Base-by-base conservation (phyloP, 257 asterid species). In the Salvia hispanica region DNA sequence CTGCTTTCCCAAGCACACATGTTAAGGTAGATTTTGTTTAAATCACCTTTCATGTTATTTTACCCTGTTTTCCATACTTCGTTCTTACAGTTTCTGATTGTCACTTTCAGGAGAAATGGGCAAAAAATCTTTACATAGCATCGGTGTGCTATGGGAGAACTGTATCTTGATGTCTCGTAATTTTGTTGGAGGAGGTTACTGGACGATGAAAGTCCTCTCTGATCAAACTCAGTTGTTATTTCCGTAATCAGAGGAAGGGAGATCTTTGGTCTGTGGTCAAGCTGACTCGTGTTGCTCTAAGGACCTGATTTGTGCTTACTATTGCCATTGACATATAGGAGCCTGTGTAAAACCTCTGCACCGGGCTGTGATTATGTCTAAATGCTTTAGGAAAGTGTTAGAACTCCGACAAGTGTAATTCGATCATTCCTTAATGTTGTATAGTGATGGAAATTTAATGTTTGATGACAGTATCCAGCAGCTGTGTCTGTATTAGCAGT, bases 71-170 rank as follows among this genome's bases (percentile, higher is more conserved):
- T 21, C 55, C 12, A 9, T 8, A 2, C 25, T 51, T 52, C 62
- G 7, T n/a, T 39, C 16, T 62, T 10, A 52, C 50, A 50, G 40
- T 51, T 51, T 5, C 25, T 67, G 14, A 31, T 46, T 62, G 7
- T 47, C 68, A 25, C 11, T 71, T 76, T 75, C 90, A 89, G 96
- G 96, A 88, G 68, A 88, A 86, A 77, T 88, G 96, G 96, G 84
- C 83, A 0, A 88, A 88, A 68, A 88, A 88, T 73, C 91, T 88
- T 71, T 88, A 88, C 79, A 77, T 88, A 61, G 95, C 96, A 15
- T 88, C 94, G 8, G 77, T 88, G 46, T 88, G 96, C 78, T 88
- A 86, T 61, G 96, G 96, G 55, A 72, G 94, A 74, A 86, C 94
- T 66, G 91, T 88, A 64, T 86, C 89, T 59, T 88, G 86, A 87